Evolutionary conservation across 352 stramenopile species (phyloP).

Genomic region (Pythium utonaiense): DNA sequence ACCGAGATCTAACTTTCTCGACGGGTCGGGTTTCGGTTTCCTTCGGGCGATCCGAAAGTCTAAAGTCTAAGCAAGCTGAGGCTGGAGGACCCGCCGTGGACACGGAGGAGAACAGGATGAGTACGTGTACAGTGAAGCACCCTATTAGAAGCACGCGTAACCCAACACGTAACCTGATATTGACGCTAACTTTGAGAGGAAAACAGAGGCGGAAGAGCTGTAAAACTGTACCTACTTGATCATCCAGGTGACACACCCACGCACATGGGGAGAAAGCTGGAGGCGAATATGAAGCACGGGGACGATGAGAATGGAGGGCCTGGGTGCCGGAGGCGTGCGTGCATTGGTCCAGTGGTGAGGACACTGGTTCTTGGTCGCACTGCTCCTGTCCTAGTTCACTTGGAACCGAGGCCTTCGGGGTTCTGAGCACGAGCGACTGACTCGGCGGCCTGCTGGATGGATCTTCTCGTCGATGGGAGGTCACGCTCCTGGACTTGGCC

Average conservation of each 20-base stretch:
- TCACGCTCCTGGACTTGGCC: not conserved
- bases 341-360: not conserved
- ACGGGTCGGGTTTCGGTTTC: not conserved
- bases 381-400: not conserved
- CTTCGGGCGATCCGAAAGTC: not conserved
- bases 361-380: not conserved
- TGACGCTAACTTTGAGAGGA: not conserved
- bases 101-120: too few relatives aligned
- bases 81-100: not conserved
- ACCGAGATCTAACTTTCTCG: not conserved
- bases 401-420: not conserved
- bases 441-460: too few relatives aligned
- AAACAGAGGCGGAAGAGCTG: not conserved
- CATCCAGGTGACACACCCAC: constrained; percentile 1
- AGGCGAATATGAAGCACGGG: not conserved
- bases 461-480: too few relatives aligned
- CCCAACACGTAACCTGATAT: not conserved
- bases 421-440: too few relatives aligned
- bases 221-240: not conserved
- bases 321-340: not conserved
- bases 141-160: not conserved
- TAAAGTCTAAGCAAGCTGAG: not conserved
- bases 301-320: not conserved
- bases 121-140: not conserved
- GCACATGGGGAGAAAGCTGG: not conserved